Conservation (phyloP, 225 moss, liverwort and hornwort genomes). For the Polytrichum commune region DNA sequence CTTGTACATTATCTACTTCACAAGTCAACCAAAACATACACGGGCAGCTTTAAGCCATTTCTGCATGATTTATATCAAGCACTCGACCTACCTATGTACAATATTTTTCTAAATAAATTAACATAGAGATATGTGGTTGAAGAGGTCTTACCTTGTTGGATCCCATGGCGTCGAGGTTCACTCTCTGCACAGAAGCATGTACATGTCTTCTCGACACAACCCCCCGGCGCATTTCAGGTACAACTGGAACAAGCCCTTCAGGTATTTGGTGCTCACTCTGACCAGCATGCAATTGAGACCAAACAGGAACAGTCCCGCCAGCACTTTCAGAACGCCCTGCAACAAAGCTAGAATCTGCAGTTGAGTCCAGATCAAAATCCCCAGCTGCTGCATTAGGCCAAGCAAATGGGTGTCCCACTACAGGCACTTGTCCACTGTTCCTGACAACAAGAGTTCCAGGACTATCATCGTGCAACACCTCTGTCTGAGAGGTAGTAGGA, state of each 20-base stretch:
- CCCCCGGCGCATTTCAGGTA: conserved; percentile 59
- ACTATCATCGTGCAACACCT: conserved; percentile 9
- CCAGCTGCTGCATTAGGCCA: conserved; percentile 49
- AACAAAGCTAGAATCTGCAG: conserved; percentile 77
- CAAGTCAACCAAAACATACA: conserved; percentile 3
- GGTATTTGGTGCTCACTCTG: conserved; percentile 39
- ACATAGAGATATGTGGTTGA: background rate
- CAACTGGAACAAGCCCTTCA: conserved; percentile 68
- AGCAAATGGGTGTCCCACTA: conserved; percentile 34
- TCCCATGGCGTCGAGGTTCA: conserved; percentile 70
- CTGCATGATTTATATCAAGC: conserved; percentile 6
- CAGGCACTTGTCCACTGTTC: conserved; percentile 16
- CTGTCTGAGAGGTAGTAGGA: conserved; percentile 24
- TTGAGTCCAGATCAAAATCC: conserved; percentile 88
- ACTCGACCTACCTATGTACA: no score
- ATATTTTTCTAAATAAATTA: background rate
- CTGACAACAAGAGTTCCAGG: conserved; percentile 18
- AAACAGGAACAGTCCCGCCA: conserved; percentile 78
- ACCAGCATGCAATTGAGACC: conserved; percentile 62
- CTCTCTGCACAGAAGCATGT: conserved; percentile 64
- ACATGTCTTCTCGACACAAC: conserved; percentile 66
- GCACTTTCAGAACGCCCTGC: conserved; percentile 54
- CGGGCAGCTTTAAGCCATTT: conserved; percentile 40
- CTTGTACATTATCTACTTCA: no score
- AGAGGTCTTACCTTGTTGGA: conserved; percentile 53